Conservation (phyloP, 2,329 filamentous ascomycete species). For the Fusarium musae region DNA sequence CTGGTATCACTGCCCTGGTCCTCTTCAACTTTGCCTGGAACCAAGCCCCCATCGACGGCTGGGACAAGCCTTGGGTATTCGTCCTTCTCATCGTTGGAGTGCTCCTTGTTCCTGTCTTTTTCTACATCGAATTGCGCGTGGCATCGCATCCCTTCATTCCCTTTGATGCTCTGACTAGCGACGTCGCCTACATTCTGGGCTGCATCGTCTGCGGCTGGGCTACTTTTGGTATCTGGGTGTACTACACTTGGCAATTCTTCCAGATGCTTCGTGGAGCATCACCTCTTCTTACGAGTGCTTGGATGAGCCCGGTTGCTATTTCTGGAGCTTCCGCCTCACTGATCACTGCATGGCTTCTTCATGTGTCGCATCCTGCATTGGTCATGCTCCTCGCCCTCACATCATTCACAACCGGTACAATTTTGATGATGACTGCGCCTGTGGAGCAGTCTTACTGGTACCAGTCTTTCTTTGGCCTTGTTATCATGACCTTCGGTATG, state of each 20-base stretch:
- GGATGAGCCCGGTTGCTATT: slow-evolving; percentile 57
- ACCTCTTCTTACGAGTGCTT: slow-evolving; percentile 57
- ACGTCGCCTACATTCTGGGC: slow-evolving; percentile 65
- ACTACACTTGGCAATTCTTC: slow-evolving; percentile 63
- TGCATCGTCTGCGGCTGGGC: slow-evolving; percentile 66
- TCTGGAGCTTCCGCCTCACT: slow-evolving; percentile 58
- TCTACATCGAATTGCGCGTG: slow-evolving; percentile 63
- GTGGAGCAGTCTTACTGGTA: slow-evolving; percentile 71
- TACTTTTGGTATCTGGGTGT: slow-evolving; percentile 65
- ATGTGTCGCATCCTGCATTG: slow-evolving; percentile 45
- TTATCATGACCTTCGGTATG: slow-evolving; percentile 71
- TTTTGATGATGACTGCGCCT: slow-evolving; percentile 60
- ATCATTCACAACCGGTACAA: slow-evolving; percentile 56
- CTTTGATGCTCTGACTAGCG: slow-evolving; percentile 57
- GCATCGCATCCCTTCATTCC: slow-evolving; percentile 67
- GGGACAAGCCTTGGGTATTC: slow-evolving; percentile 66
- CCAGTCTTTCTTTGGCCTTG: slow-evolving; percentile 67
- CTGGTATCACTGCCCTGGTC: slow-evolving; percentile 65
- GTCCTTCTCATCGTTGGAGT: slow-evolving; percentile 67
- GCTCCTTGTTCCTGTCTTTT: slow-evolving; percentile 64
- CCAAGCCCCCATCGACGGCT: slow-evolving; percentile 69
- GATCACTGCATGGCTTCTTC: slow-evolving; percentile 55
- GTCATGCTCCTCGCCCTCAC: slow-evolving; percentile 59
- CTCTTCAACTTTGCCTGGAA: slow-evolving; percentile 76
- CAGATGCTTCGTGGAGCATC: slow-evolving; percentile 54